These are phyloP conservation scores for Rhodotorula sp. DNA, from an alignment of 1,284 basidiomycete genomes.

Conservation along the genomic window DNA sequence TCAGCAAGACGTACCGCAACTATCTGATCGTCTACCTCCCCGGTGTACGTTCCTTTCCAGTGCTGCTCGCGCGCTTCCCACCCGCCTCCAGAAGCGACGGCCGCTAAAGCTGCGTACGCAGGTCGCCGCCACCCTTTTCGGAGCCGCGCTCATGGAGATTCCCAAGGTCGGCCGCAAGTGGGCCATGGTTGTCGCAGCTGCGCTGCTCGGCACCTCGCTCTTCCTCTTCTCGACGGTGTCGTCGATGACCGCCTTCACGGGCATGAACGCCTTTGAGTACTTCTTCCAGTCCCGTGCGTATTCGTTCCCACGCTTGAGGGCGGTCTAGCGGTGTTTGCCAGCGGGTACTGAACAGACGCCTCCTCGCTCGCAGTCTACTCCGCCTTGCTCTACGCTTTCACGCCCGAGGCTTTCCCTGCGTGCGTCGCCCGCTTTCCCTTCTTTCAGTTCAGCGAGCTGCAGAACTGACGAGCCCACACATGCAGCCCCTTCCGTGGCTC, in stretches of 20 bases:
- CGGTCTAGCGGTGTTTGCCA: too few relatives aligned
- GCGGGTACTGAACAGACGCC: background rate
- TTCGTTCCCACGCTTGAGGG: too few relatives aligned
- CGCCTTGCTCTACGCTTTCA: slow-evolving; percentile 25
- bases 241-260: slow-evolving; percentile 25
- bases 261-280: slow-evolving; percentile 44
- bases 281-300: slow-evolving; percentile 26
- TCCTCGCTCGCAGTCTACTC: slow-evolving; percentile 17
- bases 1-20: slow-evolving; percentile 48
- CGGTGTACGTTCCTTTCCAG: slow-evolving; percentile 10
- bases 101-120: too few relatives aligned
- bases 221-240: slow-evolving; percentile 48
- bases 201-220: slow-evolving; percentile 47
- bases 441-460: too few relatives aligned
- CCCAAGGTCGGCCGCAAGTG: slow-evolving; percentile 47
- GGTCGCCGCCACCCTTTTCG: slow-evolving; percentile 37
- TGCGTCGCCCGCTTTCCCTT: background rate
- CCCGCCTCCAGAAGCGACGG: too few relatives aligned
- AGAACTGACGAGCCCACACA: background rate
- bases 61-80: too few relatives aligned
- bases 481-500: slow-evolving; percentile 47
- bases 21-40: slow-evolving; percentile 45
- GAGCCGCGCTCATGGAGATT: slow-evolving; percentile 48
- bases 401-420: slow-evolving; percentile 16
- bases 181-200: slow-evolving; percentile 47